These are phyloP conservation scores for Madurella mycetomatis DNA, from an alignment of 2,329 filamentous ascomycete species.

Conservation along the genomic window DNA sequence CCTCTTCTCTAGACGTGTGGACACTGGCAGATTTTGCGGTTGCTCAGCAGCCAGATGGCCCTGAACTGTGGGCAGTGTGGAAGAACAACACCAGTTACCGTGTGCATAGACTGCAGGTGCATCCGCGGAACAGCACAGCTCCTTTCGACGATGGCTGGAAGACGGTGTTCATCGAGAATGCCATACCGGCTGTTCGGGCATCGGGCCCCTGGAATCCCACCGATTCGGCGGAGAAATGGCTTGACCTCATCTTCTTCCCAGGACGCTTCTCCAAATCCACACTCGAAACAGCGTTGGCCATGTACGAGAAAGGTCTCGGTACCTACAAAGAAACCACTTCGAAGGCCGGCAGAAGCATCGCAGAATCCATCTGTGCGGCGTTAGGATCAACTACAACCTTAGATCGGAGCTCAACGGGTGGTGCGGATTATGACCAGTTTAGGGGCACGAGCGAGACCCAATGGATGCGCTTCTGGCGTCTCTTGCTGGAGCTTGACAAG, in stretches of 20 bases:
- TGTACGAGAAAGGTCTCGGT: slow-evolving; percentile 67
- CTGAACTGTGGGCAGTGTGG: slow-evolving; percentile 71
- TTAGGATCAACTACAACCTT: slow-evolving; percentile 66
- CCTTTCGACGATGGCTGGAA: slow-evolving; percentile 69
- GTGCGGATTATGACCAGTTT: slow-evolving; percentile 72
- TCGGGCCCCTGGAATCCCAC: slow-evolving; percentile 61
- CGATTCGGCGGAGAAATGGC: slow-evolving; percentile 78
- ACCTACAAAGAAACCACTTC: slow-evolving; percentile 37
- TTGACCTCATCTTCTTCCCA: slow-evolving; percentile 76
- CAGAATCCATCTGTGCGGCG: slow-evolving; percentile 70
- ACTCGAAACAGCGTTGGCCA: slow-evolving; percentile 74
- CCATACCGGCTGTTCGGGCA: slow-evolving; percentile 49
- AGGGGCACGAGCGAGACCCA: slow-evolving; percentile 70
- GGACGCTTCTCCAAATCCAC: slow-evolving; percentile 76
- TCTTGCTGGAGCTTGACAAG: slow-evolving; percentile 81
- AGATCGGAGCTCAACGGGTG: slow-evolving; percentile 55
- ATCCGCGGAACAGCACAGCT: slow-evolving; percentile 57
- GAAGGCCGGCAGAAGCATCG: slow-evolving; percentile 53
- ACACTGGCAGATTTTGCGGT: slow-evolving; percentile 72
- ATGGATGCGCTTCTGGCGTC: slow-evolving; percentile 85
- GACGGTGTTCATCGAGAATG: slow-evolving; percentile 58
- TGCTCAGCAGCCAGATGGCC: slow-evolving; percentile 47
- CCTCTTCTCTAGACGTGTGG: slow-evolving; percentile 72
- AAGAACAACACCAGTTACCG: slow-evolving; percentile 79
- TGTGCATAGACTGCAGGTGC: slow-evolving; percentile 68